Conservation (phyloP, 208 protist species). For the Acanthamoeba polyphaga region DNA sequence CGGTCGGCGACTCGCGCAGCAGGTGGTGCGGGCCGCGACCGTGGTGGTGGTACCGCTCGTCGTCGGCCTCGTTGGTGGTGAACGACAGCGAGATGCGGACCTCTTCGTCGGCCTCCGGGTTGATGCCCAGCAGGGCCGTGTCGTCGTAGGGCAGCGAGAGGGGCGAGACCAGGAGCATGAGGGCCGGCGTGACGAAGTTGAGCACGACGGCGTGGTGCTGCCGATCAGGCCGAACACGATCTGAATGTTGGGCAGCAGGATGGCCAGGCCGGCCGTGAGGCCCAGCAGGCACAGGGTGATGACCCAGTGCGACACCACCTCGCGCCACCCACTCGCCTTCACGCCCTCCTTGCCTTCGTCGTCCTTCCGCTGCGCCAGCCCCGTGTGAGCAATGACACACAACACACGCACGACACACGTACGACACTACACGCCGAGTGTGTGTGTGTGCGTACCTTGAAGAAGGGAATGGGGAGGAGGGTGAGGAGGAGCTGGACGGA, state of each 20-base stretch:
- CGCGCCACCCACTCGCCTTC: neutral
- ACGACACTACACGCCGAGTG: no score
- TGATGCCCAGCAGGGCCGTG: neutral
- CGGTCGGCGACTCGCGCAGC: no score
- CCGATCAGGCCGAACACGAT: constrained; percentile 70
- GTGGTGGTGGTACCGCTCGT: no score
- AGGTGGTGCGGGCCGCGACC: no score
- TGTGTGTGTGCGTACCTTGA: neutral
- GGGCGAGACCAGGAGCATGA: constrained; percentile 52
- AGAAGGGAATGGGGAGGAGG: neutral
- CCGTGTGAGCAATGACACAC: no score
- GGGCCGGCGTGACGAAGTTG: constrained; percentile 25
- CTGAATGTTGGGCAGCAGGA: constrained; percentile 50
- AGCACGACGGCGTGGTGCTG: constrained; percentile 57
- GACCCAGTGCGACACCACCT: neutral
- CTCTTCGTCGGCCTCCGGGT: neutral
- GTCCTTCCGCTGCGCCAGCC: no score
- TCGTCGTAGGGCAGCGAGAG: neutral
- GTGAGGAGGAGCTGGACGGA: constrained; percentile 43
- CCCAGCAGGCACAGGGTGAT: constrained; percentile 12
- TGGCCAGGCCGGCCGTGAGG: constrained; percentile 48
- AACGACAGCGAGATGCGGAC: neutral
- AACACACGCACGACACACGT: no score
- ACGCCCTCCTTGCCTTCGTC: neutral
- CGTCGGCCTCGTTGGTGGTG: no score